phyloP scores from a whole-genome alignment of 441 rosid species.

The Monsonia emarginata region DNA sequence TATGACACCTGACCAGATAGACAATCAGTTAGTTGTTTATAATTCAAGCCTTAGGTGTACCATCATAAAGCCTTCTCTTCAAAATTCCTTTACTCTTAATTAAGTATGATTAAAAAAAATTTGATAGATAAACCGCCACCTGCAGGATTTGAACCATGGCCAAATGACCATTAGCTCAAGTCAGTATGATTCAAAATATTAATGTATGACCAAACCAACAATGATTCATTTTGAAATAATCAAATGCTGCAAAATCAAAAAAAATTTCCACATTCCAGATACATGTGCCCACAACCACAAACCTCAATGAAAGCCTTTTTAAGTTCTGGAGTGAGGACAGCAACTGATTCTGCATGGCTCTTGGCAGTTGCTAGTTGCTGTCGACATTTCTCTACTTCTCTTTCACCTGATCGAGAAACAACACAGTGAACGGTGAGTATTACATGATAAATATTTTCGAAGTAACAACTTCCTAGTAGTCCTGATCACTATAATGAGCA shows the following conservation, averaged over 20 bases:
- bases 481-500: background rate
- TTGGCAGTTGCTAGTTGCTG: slow-evolving; percentile 57
- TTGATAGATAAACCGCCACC: too few species aligned
- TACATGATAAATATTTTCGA: background rate
- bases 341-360: slow-evolving; percentile 69
- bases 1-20: background rate
- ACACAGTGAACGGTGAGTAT: slow-evolving; percentile 12
- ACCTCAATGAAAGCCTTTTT: slow-evolving; percentile 70
- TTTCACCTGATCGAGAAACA: slow-evolving; percentile 36
- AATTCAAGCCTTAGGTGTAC: background rate
- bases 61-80: background rate
- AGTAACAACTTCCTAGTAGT: background rate
- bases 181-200: background rate
- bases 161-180: too few species aligned
- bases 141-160: too few species aligned
- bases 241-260: background rate
- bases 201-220: background rate
- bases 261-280: background rate
- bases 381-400: slow-evolving; percentile 48
- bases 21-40: background rate
- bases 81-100: background rate
- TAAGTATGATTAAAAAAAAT: background rate
- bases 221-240: background rate
- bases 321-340: slow-evolving; percentile 69
- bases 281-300: slow-evolving; percentile 11